Percentiles rank a stretch among this genome's conserved stretches.
Conservation (phyloP, 2,329 filamentous ascomycete genomes). For the Neofusicoccum kwambonambiense region DNA sequence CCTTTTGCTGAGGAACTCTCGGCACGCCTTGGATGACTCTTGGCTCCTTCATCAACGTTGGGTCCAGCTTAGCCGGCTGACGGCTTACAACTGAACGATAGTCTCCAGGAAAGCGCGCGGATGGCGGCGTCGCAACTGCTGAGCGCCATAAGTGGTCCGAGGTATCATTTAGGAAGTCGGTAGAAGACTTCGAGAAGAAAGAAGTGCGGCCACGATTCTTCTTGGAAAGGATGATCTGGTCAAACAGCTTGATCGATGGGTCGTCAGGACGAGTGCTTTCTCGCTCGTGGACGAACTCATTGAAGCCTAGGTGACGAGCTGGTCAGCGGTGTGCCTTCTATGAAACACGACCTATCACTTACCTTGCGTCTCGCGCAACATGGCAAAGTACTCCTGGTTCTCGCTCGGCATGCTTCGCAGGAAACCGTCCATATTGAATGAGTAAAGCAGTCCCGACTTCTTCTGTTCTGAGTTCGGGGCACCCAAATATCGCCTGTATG, state of each 20-base stretch:
- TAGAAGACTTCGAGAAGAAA: constrained; percentile 61
- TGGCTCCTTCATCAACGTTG: constrained; percentile 86
- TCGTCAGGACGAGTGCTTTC: constrained; percentile 64
- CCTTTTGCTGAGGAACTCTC: constrained; percentile 51
- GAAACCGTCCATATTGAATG: constrained; percentile 67
- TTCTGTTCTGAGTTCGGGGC: constrained; percentile 61
- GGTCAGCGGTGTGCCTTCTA: background rate
- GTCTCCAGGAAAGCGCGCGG: constrained; percentile 54
- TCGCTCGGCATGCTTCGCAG: constrained; percentile 63
- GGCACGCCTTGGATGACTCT: constrained; percentile 88
- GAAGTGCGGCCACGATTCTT: constrained; percentile 65
- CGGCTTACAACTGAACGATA: constrained; percentile 52
- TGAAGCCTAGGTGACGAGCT: constrained; percentile 56
- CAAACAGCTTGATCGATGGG: constrained; percentile 71
- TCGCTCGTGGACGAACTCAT: constrained; percentile 81
- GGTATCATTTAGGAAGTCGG: constrained; percentile 68
- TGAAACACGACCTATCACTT: constrained; percentile 15
- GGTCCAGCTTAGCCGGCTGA: constrained; percentile 77
- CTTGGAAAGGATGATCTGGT: constrained; percentile 81
- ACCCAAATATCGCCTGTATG: constrained; percentile 63
- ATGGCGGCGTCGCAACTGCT: constrained; percentile 57
- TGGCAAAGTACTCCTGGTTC: constrained; percentile 62
- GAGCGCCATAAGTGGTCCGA: constrained; percentile 78
- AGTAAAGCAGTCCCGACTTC: constrained; percentile 61
- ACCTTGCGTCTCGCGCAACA: constrained; percentile 65